Evolutionary conservation across 2,329 filamentous ascomycete genomes (phyloP).

Genomic region (Pseudogymnoascus destructans): DNA sequence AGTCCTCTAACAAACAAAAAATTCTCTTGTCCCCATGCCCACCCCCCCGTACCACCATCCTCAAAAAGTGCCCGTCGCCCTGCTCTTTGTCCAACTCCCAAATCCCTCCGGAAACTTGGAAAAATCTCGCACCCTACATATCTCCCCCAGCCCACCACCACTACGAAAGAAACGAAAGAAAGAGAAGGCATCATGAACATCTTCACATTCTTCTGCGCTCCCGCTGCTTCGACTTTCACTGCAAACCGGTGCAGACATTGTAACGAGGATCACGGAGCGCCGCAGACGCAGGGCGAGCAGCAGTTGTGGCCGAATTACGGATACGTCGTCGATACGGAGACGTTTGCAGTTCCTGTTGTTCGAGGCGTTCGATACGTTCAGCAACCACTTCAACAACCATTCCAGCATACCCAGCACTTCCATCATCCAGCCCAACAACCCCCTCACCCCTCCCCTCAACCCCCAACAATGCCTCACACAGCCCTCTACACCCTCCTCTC

Average conservation of each 20-base stretch:
- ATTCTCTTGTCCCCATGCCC: not conserved
- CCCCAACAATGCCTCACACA: not conserved
- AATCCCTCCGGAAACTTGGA: not conserved
- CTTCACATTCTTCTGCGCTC: slow-evolving; percentile 2
- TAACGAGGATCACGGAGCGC: not conserved
- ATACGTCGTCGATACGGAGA: not conserved
- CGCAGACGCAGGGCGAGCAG: not conserved
- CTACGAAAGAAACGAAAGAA: not conserved
- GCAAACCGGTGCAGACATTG: not conserved
- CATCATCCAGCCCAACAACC: not conserved
- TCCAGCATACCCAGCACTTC: not conserved
- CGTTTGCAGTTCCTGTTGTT: not conserved
- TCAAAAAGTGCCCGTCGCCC: not conserved
- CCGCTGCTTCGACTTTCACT: not conserved
- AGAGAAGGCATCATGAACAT: not conserved
- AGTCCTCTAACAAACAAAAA: not conserved
- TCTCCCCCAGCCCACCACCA: not conserved
- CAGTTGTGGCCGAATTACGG: not conserved
- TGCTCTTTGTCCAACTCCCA: not conserved
- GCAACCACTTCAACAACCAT: not conserved
- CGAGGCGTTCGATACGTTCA: not conserved
- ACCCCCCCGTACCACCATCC: not conserved
- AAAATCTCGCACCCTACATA: not conserved
- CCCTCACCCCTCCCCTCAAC: not conserved
- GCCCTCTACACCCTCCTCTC: not conserved